Base-by-base conservation (phyloP, 1,139 yeast species). In the Pichia norvegensis region DNA sequence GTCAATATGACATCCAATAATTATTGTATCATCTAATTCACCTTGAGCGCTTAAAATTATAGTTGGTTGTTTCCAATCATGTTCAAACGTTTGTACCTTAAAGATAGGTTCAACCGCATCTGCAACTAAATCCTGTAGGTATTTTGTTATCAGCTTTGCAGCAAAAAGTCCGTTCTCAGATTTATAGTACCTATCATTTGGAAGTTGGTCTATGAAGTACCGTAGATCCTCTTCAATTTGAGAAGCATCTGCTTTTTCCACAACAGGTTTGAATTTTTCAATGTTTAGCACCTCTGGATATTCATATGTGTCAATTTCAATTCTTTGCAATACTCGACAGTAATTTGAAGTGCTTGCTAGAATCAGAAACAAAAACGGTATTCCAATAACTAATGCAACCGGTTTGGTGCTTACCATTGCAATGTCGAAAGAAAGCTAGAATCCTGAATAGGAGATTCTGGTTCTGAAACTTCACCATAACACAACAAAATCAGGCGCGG, bases 1-100 rank as follows among this genome's bases (percentile, higher is more conserved):
- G 62, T 90, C 98, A 60, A 84, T 86, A 66, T 92, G 97, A 23
- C 95, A 84, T 0, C 97, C 97, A 27, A 90, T 76, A 19, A 90
- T 78, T 3, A 90, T 82, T 58, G 14, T 62, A 52, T 41, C 33
- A 11, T 19, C 13, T 20, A 35, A n/a, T 13, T 40, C 44, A 2
- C 58, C 53, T 21, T 50, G 45, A 6, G 73, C 54, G n/a, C 60
- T 62, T 11, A 73, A 78, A 47, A 81, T 65, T 47, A 81, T 55
- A 53, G 86, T 76, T 53, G 73, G 75, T 60, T 81, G 86, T 40
- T 63, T 62, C 82, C 85, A 81, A 8, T 61, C 56, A 57, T 81
- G 86, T 33, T 67, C 66, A 52, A 78, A 67, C 10, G 49, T 23
- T 1, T 42, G 45, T n/a, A 55, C 47, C 9, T 49, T 45, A 20